phyloP scores from a whole-genome alignment of 768 basidiomycete genomes.

The Suillus placidus region DNA sequence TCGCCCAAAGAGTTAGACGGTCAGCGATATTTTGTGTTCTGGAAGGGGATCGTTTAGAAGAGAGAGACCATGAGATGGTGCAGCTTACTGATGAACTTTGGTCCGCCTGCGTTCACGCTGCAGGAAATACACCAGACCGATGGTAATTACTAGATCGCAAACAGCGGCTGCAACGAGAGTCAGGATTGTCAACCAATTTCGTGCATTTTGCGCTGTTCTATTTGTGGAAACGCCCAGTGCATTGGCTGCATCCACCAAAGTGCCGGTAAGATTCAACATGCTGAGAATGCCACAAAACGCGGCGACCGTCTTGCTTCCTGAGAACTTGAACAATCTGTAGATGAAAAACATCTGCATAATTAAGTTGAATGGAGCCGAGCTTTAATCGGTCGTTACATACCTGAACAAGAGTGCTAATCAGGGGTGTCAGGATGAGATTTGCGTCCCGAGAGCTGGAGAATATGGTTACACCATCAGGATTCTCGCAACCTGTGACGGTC shows the following conservation, averaged over 20 bases:
- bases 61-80: neutral
- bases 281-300: slow-evolving; percentile 8
- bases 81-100: neutral
- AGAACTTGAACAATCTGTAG: slow-evolving; percentile 10
- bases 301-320: neutral
- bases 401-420: slow-evolving; percentile 13
- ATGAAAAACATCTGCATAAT: slow-evolving; percentile 8
- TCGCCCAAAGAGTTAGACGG: slow-evolving; percentile 1
- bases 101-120: slow-evolving; percentile 5
- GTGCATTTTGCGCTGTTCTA: neutral
- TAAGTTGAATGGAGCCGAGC: neutral
- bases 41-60: neutral
- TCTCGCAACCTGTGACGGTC: slow-evolving; percentile 3
- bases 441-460: slow-evolving; percentile 10
- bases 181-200: slow-evolving; percentile 11
- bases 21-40: neutral
- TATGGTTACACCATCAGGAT: slow-evolving; percentile 12
- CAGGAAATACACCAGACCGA: slow-evolving; percentile 12
- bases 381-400: neutral
- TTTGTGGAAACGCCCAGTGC: neutral
- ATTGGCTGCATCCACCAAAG: slow-evolving; percentile 5
- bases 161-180: slow-evolving; percentile 8
- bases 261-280: slow-evolving; percentile 7
- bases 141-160: slow-evolving; percentile 12
- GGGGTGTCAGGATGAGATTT: slow-evolving; percentile 11